Percentiles rank a stretch among this genome's conserved stretches.
phyloP scores from a whole-genome alignment of 2,329 filamentous ascomycete species.

The Verticillium nubilum region DNA sequence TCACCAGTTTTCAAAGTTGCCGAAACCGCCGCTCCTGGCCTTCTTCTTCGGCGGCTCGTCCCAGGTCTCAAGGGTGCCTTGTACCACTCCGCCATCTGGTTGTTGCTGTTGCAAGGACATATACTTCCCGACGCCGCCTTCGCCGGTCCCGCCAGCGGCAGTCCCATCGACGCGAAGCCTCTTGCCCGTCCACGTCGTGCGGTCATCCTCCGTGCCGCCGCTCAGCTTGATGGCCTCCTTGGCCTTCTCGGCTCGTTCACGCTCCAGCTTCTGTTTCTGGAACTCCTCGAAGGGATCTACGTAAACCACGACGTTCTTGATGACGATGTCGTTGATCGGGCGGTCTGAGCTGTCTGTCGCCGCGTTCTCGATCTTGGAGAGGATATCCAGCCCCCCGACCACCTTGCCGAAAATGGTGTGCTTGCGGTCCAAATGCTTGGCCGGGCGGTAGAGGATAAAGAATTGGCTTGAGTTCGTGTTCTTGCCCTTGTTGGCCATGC shows the following conservation, averaged over 20 bases:
- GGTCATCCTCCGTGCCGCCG: conserved; percentile 80
- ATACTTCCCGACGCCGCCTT: conserved; percentile 69
- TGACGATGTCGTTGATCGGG: conserved; percentile 72
- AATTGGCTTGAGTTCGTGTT: conserved; percentile 95
- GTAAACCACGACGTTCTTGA: conserved; percentile 79
- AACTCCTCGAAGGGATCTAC: conserved; percentile 97
- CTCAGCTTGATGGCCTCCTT: conserved; percentile 56
- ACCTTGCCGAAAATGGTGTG: conserved; percentile 95
- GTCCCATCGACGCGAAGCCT: conserved; percentile 66
- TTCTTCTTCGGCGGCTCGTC: conserved; percentile 79
- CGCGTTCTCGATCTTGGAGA: conserved; percentile 71
- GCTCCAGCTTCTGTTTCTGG: conserved; percentile 64
- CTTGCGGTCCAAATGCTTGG: conserved; percentile 84
- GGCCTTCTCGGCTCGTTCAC: conserved; percentile 51
- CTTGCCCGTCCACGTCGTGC: conserved; percentile 95
- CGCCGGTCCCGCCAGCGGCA: conserved; percentile 34
- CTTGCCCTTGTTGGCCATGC: conserved; percentile 98
- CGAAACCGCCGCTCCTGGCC: conserved; percentile 72
- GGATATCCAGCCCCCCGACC: conserved; percentile 66
- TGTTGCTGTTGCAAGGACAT: conserved; percentile 48
- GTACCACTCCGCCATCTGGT: conserved; percentile 28
- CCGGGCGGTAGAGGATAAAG: conserved; percentile 84
- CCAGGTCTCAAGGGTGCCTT: conserved; percentile 56
- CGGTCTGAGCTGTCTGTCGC: conserved; percentile 70
- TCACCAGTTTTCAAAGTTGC: conserved; percentile 92